These are phyloP conservation scores for Hericium rajendrae DNA, from an alignment of 768 basidiomycete species.

Conservation along the genomic window DNA sequence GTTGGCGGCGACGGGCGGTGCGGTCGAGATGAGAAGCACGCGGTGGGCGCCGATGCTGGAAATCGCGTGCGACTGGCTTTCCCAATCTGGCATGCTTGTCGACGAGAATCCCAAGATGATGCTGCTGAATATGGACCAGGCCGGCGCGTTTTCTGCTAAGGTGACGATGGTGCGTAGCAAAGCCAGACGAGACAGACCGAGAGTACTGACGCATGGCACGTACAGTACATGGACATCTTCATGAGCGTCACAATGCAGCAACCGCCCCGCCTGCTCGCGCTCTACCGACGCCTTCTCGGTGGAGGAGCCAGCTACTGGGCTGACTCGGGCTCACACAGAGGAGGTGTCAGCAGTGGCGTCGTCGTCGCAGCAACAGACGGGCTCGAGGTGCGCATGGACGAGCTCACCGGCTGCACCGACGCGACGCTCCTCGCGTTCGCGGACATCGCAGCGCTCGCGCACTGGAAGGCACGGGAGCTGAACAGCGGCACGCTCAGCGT, in stretches of 20 bases:
- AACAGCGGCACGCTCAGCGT: slow-evolving; percentile 60
- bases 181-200: not conserved
- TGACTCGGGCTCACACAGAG: slow-evolving; percentile 4
- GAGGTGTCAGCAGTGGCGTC: not conserved
- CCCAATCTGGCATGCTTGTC: slow-evolving; percentile 49
- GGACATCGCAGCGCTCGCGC: slow-evolving; percentile 60
- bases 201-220: not conserved
- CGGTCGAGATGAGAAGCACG: slow-evolving; percentile 50
- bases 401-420: slow-evolving; percentile 69
- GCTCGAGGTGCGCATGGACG: slow-evolving; percentile 51
- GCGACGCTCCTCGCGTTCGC: slow-evolving; percentile 68
- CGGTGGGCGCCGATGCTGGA: slow-evolving; percentile 66
- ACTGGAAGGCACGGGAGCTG: slow-evolving; percentile 63
- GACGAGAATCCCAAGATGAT: slow-evolving; percentile 57
- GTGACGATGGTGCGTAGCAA: slow-evolving; percentile 53
- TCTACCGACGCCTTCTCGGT: slow-evolving; percentile 61
- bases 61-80: slow-evolving; percentile 70
- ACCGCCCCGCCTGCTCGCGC: slow-evolving; percentile 52
- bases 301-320: slow-evolving; percentile 38
- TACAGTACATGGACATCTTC: slow-evolving; percentile 72
- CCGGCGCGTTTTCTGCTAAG: slow-evolving; percentile 55
- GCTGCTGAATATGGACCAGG: slow-evolving; percentile 43
- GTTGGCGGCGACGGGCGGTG: slow-evolving; percentile 22
- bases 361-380: slow-evolving; percentile 12
- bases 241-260: slow-evolving; percentile 51